Conservation (phyloP, 2,329 filamentous ascomycete genomes). For the Fusarium nodosum region DNA sequence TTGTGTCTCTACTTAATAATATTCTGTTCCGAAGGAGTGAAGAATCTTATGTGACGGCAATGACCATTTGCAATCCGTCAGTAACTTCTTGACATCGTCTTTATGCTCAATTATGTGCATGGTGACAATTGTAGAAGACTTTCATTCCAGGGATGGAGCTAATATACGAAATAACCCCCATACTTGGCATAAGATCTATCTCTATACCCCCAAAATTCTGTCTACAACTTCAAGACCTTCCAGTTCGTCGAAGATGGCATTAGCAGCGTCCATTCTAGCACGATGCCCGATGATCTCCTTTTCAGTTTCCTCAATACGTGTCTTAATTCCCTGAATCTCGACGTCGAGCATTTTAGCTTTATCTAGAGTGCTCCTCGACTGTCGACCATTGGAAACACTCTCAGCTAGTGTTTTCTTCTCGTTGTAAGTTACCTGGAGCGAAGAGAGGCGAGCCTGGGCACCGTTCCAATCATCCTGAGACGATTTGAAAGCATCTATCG, state of each 20-base stretch:
- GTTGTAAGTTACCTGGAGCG: not conserved
- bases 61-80: not conserved
- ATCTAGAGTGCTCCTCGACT: not conserved
- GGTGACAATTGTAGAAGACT: not conserved
- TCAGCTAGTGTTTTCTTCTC: not conserved
- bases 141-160: not conserved
- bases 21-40: not conserved
- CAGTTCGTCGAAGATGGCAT: not conserved
- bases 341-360: not conserved
- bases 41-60: not conserved
- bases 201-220: no score
- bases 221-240: not conserved
- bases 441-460: not conserved
- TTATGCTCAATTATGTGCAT: not conserved
- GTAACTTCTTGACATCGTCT: no score
- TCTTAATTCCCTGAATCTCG: not conserved
- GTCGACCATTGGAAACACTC: not conserved
- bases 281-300: not conserved
- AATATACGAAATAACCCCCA: not conserved
- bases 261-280: not conserved
- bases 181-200: not conserved
- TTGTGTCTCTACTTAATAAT: not conserved
- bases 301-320: not conserved
- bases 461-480: not conserved
- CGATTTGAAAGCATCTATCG: not conserved